These are phyloP conservation scores for Penicillium sp. DNA, from an alignment of 2,329 filamentous ascomycete species.

Conservation along the genomic window DNA sequence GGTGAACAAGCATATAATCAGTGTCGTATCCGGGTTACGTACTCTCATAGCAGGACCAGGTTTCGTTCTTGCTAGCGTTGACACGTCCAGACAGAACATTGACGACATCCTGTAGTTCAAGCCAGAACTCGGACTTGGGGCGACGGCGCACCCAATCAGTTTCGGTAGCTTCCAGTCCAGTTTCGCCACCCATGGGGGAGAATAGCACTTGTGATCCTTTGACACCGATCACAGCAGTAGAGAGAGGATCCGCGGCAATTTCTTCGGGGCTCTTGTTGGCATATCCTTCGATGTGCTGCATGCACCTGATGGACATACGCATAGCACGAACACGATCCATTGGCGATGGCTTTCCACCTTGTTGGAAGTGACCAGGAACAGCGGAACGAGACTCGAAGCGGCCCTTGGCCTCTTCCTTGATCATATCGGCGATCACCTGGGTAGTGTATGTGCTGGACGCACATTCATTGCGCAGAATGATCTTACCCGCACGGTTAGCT, in stretches of 20 bases:
- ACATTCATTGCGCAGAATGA: constrained; percentile 96
- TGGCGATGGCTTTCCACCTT: constrained; percentile 85
- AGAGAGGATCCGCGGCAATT: constrained; percentile 71
- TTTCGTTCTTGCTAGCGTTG: constrained; percentile 25
- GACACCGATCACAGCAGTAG: constrained; percentile 83
- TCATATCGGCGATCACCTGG: constrained; percentile 91
- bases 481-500: constrained; percentile 82
- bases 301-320: constrained; percentile 87
- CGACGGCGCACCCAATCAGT: constrained; percentile 92
- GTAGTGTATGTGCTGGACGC: constrained; percentile 87
- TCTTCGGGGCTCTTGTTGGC: constrained; percentile 63
- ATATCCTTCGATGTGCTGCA: constrained; percentile 83
- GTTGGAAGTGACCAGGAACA: constrained; percentile 91
- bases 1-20: neutral
- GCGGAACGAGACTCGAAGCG: constrained; percentile 90
- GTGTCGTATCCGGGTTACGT: constrained; percentile 18
- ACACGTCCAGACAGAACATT: constrained; percentile 79
- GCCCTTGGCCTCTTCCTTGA: constrained; percentile 86
- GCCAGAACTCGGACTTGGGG: constrained; percentile 83
- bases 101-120: constrained; percentile 73
- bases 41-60: constrained; percentile 34
- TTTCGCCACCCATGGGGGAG: constrained; percentile 62
- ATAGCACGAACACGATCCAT: constrained; percentile 96
- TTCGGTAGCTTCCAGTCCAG: constrained; percentile 73
- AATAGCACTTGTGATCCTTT: constrained; percentile 89